Conservation (phyloP, 345 rosid genomes). For the Acer negundo region DNA sequence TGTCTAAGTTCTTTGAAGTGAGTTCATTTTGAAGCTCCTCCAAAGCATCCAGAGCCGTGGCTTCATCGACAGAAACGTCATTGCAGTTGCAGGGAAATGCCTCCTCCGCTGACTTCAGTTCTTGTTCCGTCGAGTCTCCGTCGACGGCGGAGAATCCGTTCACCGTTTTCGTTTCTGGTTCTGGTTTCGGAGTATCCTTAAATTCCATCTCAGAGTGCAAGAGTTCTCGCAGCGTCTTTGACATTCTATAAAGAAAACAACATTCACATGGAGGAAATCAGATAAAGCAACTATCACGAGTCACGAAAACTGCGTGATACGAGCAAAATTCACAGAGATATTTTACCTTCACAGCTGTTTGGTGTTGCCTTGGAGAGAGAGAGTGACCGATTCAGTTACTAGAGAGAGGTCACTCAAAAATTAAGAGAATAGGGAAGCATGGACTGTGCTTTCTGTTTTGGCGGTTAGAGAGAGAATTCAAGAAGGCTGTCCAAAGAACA, state of each 20-base stretch:
- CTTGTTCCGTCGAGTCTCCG: background rate
- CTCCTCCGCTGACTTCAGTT: conserved; percentile 7
- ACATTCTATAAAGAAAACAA: conserved; percentile 19
- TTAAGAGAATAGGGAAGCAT: conserved; percentile 14
- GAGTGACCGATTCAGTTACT: conserved; percentile 4
- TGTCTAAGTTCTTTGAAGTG: background rate
- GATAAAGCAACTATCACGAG: background rate
- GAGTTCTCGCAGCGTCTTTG: conserved; percentile 14
- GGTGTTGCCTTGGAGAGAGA: conserved; percentile 15
- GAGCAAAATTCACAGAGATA: background rate
- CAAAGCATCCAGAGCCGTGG: background rate
- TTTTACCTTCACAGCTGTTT: conserved; percentile 17
- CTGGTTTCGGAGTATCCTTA: conserved; percentile 9
- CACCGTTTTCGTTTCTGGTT: background rate
- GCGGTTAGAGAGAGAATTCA: conserved; percentile 33
- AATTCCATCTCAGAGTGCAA: conserved; percentile 9
- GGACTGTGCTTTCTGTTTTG: conserved; percentile 24
- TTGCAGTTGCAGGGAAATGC: background rate
- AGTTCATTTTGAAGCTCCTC: background rate
- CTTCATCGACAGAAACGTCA: background rate
- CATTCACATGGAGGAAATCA: background rate
- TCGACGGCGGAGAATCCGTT: background rate
- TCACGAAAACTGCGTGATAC: background rate
- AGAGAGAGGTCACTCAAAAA: background rate
- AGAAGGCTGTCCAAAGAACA: conserved; percentile 5